Evolutionary conservation across 176 grass and related monocot species (phyloP).

Genomic region (Aegilops bicornis): DNA sequence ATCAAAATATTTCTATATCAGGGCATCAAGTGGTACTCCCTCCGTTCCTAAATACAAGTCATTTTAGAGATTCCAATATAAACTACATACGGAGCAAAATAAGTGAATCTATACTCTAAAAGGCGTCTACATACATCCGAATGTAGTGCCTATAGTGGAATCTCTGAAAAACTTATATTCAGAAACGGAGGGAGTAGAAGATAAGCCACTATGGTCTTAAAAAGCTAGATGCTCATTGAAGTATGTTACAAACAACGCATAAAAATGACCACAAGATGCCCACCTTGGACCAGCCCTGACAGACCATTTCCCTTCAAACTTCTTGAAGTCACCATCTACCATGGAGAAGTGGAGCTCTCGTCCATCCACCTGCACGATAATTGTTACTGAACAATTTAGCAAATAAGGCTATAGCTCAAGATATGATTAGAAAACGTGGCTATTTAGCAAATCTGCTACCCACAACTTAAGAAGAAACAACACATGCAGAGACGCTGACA

Average conservation of each 20-base stretch:
- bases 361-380: constrained; percentile 52
- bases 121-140: no score
- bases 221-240: not conserved
- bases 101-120: no score
- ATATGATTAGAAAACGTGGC: not conserved
- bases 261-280: not conserved
- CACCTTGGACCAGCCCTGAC: constrained; percentile 76
- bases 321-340: constrained; percentile 97
- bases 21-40: not conserved
- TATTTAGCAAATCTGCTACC: not conserved
- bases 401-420: not conserved
- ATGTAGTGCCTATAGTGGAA: no score
- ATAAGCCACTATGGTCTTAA: not conserved
- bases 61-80: no score
- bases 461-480: not conserved
- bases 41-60: no score
- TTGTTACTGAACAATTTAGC: not conserved
- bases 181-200: not conserved
- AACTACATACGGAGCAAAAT: no score
- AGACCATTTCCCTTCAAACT: constrained; percentile 98
- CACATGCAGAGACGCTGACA: not conserved
- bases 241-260: not conserved
- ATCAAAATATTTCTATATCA: not conserved
- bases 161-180: no score
- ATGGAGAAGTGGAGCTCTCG: constrained; percentile 86